Evolutionary conservation across 768 basidiomycete species (phyloP), one percentile per base, ranked within the genome.

Genomic region (Leucogyrophana mollusca): DNA sequence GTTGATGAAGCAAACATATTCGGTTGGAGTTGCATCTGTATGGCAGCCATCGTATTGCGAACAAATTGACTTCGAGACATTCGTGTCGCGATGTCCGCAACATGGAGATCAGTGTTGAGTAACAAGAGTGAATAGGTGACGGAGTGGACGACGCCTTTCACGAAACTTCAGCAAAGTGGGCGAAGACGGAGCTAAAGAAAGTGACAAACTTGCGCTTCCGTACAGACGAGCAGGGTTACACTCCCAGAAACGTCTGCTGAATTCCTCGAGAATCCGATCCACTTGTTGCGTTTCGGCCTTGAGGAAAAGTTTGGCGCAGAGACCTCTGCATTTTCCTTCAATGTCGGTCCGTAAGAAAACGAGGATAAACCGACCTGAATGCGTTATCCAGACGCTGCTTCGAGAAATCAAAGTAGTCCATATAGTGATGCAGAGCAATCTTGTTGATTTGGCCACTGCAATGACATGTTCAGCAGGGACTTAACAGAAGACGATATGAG

Each of bases 211-310:
- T 7, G 91, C 77, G 59, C 83, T 90, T 35, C 90, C 91, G 60
- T 87, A 94, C n/a, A 90, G 55, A 18, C 79, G 79, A 1, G 70
- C 70, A 0, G 90, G 87, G 61, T 98, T 98, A 62, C 91, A 93
- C 35, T 93, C 85, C 81, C 85, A 96, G 64, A 92, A 99, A 8
- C 92, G 82, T 33, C 82, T 73, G 57, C 90, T 90, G 57, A 99
- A 97, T 52, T 84, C 85, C 50, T 92, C 93, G 4, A 99, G 76
- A 51, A 99, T 97, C 34, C 96, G 85, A 64, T 98, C 96, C 34
- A 99, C 87, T 69, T 98, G 94, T 60, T 99, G 96, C 0, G 95
- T 95, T 66, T 99, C 96, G 2, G 85, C 96, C 65, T 93, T 94
- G 49, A 99, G 78, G 63, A 80, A 97, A 2, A 99, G 77, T 63